A percentile compares a stretch with the other conserved stretches of the same genome.
phyloP scores from a whole-genome alignment of 2,329 filamentous ascomycete genomes.

The Fusarium praegraminearum region DNA sequence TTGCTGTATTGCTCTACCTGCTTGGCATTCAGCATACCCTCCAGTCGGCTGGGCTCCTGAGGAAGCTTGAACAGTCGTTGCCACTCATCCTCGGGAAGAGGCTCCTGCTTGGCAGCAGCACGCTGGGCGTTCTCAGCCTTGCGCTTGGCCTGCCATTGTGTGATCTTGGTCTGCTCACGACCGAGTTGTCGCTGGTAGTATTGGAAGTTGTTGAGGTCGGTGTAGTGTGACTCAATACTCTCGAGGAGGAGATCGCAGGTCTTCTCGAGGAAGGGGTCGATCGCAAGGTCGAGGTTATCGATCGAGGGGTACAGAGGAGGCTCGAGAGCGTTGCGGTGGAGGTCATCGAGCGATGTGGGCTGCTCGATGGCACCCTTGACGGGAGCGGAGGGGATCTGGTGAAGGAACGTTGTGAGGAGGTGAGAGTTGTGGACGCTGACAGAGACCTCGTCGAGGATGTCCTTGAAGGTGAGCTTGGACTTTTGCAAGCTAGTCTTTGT shows the following conservation, averaged over 20 bases:
- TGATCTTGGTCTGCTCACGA: conserved; percentile 96
- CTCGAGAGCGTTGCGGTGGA: conserved; percentile 73
- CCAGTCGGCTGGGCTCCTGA: conserved; percentile 90
- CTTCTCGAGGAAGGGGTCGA: conserved; percentile 98
- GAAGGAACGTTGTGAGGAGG: conserved; percentile 92
- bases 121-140: conserved; percentile 94
- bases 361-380: conserved; percentile 74
- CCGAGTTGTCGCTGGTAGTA: conserved; percentile 93
- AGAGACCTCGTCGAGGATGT: conserved; percentile 91
- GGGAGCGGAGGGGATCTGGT: conserved; percentile 83
- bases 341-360: conserved; percentile 82
- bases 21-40: conserved; percentile 93
- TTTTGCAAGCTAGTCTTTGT: conserved; percentile 80
- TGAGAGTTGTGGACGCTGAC: conserved; percentile 96
- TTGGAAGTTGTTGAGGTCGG: conserved; percentile 99
- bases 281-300: conserved; percentile 89
- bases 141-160: conserved; percentile 95
- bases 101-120: conserved; percentile 85
- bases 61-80: conserved; percentile 98
- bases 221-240: conserved; percentile 97
- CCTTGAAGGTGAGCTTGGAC: conserved; percentile 91
- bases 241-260: conserved; percentile 96
- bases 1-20: conserved; percentile 98
- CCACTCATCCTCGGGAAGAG: conserved; percentile 97
- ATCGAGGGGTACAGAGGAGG: conserved; percentile 86